A percentile compares a stretch with the other conserved stretches of the same genome.
These are phyloP conservation scores for Botryotinia globosa DNA, from an alignment of 2,329 filamentous ascomycete species.

Conservation along the genomic window DNA sequence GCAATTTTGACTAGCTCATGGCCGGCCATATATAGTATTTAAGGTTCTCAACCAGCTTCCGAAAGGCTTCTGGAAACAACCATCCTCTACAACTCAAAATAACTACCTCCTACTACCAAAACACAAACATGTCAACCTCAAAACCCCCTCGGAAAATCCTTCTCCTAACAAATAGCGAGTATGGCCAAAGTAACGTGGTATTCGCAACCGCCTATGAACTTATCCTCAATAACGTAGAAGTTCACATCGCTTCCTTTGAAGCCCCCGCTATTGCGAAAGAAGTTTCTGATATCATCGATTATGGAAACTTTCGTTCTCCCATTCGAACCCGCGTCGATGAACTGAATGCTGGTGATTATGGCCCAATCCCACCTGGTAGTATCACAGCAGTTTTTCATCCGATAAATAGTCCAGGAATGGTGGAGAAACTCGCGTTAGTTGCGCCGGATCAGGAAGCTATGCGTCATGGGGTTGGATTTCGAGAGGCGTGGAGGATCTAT, in stretches of 20 bases:
- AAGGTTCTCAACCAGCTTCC: not conserved
- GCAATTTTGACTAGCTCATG: not conserved
- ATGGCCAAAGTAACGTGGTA: constrained; percentile 48
- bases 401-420: constrained; percentile 38
- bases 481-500: constrained; percentile 15
- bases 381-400: constrained; percentile 38
- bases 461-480: not conserved
- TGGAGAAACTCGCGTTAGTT: constrained; percentile 36
- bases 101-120: too few relatives aligned
- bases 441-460: constrained; percentile 26
- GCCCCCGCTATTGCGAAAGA: constrained; percentile 41
- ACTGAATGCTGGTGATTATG: constrained; percentile 12
- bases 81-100: not conserved
- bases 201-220: constrained; percentile 44
- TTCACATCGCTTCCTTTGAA: constrained; percentile 47
- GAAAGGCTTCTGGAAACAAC: not conserved
- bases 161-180: constrained; percentile 47
- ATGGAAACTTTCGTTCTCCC: constrained; percentile 30
- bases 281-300: constrained; percentile 34
- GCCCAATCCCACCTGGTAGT: constrained; percentile 21
- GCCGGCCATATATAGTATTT: not conserved
- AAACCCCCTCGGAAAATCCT: constrained; percentile 35
- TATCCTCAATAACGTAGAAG: constrained; percentile 39
- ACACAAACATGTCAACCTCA: not conserved
- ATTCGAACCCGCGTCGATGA: constrained; percentile 29